Conservation (phyloP, 352 stramenopile genomes). For the Globisporangium abappressorium region DNA sequence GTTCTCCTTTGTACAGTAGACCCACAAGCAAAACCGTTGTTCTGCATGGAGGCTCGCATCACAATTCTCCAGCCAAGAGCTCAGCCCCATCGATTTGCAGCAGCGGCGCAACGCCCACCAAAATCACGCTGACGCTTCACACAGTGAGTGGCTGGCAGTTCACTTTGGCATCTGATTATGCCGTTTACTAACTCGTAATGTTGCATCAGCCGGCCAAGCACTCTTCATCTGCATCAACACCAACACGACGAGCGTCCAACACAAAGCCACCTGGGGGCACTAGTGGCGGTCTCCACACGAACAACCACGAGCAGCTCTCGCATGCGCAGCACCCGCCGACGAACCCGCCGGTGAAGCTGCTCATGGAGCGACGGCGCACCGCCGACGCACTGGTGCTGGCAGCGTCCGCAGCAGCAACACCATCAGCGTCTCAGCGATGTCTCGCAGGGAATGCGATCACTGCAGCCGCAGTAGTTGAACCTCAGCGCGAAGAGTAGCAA, state of each 20-base stretch:
- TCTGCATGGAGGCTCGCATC: background rate
- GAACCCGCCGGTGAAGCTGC: conserved; percentile 63
- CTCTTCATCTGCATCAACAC: background rate
- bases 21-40: background rate
- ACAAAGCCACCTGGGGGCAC: background rate
- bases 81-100: background rate
- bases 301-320: conserved; percentile 6
- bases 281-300: background rate
- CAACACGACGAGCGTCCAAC: background rate
- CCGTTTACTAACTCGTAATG: background rate
- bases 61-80: background rate
- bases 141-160: conserved; percentile 11
- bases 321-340: conserved; percentile 21
- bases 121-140: conserved; percentile 16
- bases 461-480: no score
- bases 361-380: conserved; percentile 45
- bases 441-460: no score
- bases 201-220: conserved; percentile 3
- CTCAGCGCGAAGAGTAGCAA: conserved; percentile 4
- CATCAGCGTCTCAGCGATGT: no score
- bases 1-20: background rate
- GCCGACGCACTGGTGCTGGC: conserved; percentile 17
- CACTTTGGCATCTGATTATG: conserved; percentile 12
- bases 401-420: background rate
- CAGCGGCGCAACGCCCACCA: conserved; percentile 2